Conservation (phyloP, 768 basidiomycete genomes). For the Suillus weaverae region DNA sequence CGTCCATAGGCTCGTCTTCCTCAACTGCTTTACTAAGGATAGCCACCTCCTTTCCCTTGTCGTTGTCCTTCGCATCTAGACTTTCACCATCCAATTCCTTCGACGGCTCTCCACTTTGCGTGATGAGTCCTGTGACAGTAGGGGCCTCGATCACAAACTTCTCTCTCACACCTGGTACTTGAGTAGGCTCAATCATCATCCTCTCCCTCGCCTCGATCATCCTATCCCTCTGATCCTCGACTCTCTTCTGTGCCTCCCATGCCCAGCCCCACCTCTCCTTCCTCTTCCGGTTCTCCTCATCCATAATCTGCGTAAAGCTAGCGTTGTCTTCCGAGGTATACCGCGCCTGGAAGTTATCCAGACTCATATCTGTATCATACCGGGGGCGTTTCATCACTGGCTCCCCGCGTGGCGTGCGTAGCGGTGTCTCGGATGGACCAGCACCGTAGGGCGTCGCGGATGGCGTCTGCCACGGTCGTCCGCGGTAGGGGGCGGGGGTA, state of each 20-base stretch:
- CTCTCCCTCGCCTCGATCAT: conserved; percentile 69
- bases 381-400: conserved; percentile 55
- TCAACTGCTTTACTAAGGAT: conserved; percentile 25
- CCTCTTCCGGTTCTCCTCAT: conserved; percentile 82
- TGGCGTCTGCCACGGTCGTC: conserved; percentile 43
- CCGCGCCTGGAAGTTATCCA: conserved; percentile 86
- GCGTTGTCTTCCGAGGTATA: conserved; percentile 98
- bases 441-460: conserved; percentile 65
- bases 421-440: conserved; percentile 66
- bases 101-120: conserved; percentile 24
- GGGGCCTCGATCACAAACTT: conserved; percentile 64
- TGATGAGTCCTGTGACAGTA: conserved; percentile 54
- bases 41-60: conserved; percentile 23
- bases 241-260: conserved; percentile 86
- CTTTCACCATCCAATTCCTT: conserved; percentile 25
- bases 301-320: conserved; percentile 90
- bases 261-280: conserved; percentile 90
- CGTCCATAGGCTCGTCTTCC: conserved; percentile 48
- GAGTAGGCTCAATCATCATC: conserved; percentile 69
- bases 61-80: conserved; percentile 21
- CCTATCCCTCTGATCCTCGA: conserved; percentile 63
- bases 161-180: conserved; percentile 65
- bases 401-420: conserved; percentile 45
- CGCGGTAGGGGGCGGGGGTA: conserved; percentile 48
- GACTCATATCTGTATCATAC: conserved; percentile 60